A percentile compares a stretch with the other conserved stretches of the same genome.
These are phyloP conservation scores for Xylariaceae sp. DNA, from an alignment of 2,329 filamentous ascomycete species.

Conservation along the genomic window DNA sequence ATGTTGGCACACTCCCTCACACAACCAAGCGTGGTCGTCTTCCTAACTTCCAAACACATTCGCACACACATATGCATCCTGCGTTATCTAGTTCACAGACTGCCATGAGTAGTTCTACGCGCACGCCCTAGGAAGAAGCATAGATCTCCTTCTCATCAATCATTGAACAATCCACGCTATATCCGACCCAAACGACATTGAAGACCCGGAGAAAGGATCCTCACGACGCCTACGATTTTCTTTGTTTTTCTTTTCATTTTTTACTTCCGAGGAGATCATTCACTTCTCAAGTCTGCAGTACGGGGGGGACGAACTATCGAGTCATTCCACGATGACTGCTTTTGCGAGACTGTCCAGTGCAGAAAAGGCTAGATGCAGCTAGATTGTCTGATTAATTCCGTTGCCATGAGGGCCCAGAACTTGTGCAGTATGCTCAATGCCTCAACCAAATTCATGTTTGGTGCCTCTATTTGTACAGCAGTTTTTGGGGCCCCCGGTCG, in stretches of 20 bases:
- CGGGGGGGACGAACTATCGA: not conserved
- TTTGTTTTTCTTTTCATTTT: conserved; percentile 4
- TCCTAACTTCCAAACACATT: conserved; percentile 27
- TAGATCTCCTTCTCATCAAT: conserved; percentile 18
- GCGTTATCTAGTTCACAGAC: conserved; percentile 32
- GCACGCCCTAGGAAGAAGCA: conserved; percentile 21
- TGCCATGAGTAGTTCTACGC: conserved; percentile 21
- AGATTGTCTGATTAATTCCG: conserved; percentile 1
- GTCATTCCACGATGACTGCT: conserved; percentile 9
- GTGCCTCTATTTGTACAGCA: conserved; percentile 7
- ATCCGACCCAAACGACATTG: not conserved
- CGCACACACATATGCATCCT: conserved; percentile 23
- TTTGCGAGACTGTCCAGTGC: not conserved
- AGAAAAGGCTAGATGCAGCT: conserved; percentile 1
- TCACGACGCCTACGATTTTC: conserved; percentile 18
- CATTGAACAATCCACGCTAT: conserved; percentile 12
- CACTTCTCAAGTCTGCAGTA: not conserved
- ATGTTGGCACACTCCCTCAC: conserved; percentile 57
- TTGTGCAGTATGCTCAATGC: not conserved
- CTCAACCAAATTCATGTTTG: not conserved
- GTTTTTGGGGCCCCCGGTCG: not conserved
- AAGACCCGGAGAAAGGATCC: conserved; percentile 11
- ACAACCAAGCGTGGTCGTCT: conserved; percentile 42
- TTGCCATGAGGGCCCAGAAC: conserved; percentile 1
- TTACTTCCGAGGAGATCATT: not conserved